Percentiles rank a stretch among this genome's conserved stretches.
phyloP scores from a whole-genome alignment of 2,329 filamentous ascomycete genomes.

The Trichophaea hybrida region DNA sequence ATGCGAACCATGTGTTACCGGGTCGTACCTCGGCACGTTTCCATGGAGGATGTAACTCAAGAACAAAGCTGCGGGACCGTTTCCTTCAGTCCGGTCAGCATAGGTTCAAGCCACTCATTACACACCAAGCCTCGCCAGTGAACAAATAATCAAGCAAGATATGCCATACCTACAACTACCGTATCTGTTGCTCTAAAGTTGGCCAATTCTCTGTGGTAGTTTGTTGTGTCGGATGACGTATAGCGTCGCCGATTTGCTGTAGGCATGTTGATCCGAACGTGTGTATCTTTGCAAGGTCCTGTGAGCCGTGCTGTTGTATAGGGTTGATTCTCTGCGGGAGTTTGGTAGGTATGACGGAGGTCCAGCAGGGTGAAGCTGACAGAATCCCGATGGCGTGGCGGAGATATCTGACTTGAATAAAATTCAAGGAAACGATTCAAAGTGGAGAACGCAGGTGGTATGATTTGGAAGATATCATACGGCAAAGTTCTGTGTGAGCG shows the following conservation, averaged over 20 bases:
- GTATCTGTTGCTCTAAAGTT: slow-evolving; percentile 29
- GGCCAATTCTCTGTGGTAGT: slow-evolving; percentile 8
- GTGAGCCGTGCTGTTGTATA: too few relatives aligned
- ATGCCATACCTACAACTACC: slow-evolving; percentile 34
- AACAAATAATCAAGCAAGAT: neutral
- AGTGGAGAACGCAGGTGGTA: neutral
- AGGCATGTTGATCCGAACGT: slow-evolving; percentile 4
- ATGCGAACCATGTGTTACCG: slow-evolving; percentile 35
- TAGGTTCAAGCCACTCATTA: slow-evolving; percentile 5
- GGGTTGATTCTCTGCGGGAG: too few relatives aligned
- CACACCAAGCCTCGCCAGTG: neutral
- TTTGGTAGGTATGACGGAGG: too few relatives aligned
- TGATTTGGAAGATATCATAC: neutral
- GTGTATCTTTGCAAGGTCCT: too few relatives aligned
- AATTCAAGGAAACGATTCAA: slow-evolving; percentile 13
- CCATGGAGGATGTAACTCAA: slow-evolving; percentile 50
- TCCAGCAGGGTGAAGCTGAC: too few relatives aligned
- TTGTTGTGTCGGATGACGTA: slow-evolving; percentile 23
- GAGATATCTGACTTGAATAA: neutral
- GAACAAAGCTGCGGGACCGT: slow-evolving; percentile 47
- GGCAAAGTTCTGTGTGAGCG: neutral
- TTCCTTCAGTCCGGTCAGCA: slow-evolving; percentile 34
- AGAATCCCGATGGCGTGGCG: too few relatives aligned
- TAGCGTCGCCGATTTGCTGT: slow-evolving; percentile 14
- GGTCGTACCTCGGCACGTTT: slow-evolving; percentile 43